These are phyloP conservation scores for Obelidium mucronatum DNA, from an alignment of 192 early-diverging fungal species.

Conservation along the genomic window DNA sequence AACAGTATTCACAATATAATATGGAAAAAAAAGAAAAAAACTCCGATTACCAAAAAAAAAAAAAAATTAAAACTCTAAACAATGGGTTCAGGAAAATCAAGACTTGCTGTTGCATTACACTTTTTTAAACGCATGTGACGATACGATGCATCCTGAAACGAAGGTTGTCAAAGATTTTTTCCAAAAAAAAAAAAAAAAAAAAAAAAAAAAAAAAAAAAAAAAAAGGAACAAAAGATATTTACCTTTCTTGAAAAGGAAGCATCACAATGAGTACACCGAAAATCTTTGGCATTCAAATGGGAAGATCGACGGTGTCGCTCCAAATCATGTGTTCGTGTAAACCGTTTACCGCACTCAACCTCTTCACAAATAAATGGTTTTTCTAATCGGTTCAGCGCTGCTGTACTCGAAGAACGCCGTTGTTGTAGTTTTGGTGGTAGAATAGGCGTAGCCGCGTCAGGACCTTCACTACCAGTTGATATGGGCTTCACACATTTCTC, in stretches of 20 bases:
- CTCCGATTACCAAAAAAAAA: no score
- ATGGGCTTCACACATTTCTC: no score
- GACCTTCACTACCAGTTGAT: no score
- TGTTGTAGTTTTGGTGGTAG: no score
- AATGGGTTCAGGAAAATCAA: neutral
- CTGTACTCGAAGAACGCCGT: no score
- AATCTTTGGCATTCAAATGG: neutral
- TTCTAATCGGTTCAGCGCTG: no score
- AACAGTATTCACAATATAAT: no score
- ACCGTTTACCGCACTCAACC: constrained; percentile 61
- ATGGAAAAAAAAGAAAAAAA: no score
- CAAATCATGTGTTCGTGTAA: constrained; percentile 23
- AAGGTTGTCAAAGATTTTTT: neutral
- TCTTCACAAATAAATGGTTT: constrained; percentile 71
- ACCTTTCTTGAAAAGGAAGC: constrained; percentile 8
- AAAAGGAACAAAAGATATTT: neutral
- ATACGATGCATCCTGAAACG: constrained; percentile 2
- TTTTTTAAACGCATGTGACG: constrained; percentile 4
- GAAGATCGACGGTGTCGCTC: neutral
- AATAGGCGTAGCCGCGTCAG: no score
- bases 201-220: neutral
- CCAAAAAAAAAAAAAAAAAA: no score
- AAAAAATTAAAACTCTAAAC: no score
- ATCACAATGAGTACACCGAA: constrained; percentile 1
- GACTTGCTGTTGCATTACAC: neutral